Conservation (phyloP, 148 eudicot genomes). For the Diospyros kaki region DNA sequence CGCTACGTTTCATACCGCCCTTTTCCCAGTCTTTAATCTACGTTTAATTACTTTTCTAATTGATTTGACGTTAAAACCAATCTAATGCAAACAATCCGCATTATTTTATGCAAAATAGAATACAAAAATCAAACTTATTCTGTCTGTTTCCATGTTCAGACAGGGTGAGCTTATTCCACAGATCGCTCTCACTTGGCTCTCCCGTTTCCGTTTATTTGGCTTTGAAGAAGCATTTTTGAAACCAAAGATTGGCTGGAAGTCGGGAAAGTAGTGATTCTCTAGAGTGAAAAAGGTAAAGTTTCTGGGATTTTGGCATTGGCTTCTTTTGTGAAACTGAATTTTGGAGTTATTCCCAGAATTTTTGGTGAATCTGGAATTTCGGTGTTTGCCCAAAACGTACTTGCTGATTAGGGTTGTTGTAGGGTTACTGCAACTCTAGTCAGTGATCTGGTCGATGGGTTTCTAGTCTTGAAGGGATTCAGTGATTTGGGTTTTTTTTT, state of each 20-base stretch:
- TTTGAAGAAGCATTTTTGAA: conserved; percentile 9
- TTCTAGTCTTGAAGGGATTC: neutral
- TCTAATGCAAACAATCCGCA: neutral
- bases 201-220: neutral
- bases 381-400: neutral
- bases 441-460: conserved; percentile 1
- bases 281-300: conserved; percentile 13
- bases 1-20: neutral
- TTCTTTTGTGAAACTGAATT: neutral
- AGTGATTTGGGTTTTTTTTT: neutral
- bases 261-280: neutral
- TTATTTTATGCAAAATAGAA: neutral
- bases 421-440: neutral
- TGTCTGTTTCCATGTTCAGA: neutral
- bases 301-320: conserved; percentile 12
- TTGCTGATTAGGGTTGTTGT: neutral
- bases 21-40: neutral
- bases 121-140: neutral
- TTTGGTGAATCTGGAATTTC: neutral
- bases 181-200: conserved; percentile 8
- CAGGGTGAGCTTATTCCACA: neutral
- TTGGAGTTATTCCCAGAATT: neutral
- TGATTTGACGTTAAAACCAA: neutral
- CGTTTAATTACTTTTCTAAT: too few relatives aligned
- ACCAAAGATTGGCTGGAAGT: neutral